Evolutionary conservation across 176 grass and related monocot species (phyloP).

Genomic region (Raddia distichophylla): DNA sequence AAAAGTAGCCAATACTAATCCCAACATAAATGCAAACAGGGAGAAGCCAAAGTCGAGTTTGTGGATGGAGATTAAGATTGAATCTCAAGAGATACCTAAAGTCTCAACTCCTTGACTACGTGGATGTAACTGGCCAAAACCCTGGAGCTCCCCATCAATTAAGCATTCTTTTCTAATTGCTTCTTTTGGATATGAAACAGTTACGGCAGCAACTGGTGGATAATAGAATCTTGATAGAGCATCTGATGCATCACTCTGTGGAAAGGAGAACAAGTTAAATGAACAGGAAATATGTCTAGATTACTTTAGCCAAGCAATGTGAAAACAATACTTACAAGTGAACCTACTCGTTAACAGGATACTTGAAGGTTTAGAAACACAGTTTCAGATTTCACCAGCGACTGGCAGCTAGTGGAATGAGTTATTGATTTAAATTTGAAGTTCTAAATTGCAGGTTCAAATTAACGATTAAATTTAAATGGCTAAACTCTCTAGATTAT

Average conservation of each 20-base stretch:
- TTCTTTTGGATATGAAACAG: constrained; percentile 83
- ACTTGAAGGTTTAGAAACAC: neutral
- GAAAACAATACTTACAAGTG: constrained; percentile 14
- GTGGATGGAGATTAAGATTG: neutral
- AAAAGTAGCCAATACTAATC: neutral
- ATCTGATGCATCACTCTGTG: constrained; percentile 76
- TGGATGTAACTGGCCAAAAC: constrained; percentile 94
- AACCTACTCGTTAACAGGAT: neutral
- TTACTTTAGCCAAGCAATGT: neutral
- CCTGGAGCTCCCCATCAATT: constrained; percentile 82
- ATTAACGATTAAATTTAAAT: neutral
- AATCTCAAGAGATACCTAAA: constrained; percentile 63
- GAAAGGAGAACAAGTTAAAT: constrained; percentile 17
- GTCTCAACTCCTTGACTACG: constrained; percentile 92
- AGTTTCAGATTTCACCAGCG: neutral
- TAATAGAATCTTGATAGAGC: constrained; percentile 90
- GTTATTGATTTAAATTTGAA: neutral
- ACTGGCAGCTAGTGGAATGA: neutral
- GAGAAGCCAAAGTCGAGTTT: constrained; percentile 9
- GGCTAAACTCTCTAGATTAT: neutral
- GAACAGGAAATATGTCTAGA: constrained; percentile 30
- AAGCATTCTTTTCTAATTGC: constrained; percentile 88
- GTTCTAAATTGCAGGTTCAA: neutral
- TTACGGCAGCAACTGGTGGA: constrained; percentile 93
- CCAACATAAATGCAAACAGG: neutral